Evolutionary conservation across 306 rosid genomes (phyloP).

Genomic region (Quercus berberidifolia): DNA sequence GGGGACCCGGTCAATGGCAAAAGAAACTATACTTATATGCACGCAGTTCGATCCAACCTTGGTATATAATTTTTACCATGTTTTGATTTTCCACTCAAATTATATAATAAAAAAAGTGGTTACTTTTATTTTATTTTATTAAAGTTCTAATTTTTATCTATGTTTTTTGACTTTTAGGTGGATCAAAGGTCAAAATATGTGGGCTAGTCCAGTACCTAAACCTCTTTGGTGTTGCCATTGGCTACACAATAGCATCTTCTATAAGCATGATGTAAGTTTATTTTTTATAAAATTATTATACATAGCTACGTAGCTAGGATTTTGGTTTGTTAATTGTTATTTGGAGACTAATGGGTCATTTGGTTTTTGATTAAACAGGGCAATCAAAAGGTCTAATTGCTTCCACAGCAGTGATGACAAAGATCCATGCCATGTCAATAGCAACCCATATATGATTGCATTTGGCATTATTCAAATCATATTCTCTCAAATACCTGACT

Average conservation of each 20-base stretch:
- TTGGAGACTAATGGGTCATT: slow-evolving; percentile 9
- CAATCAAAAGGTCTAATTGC: slow-evolving; percentile 69
- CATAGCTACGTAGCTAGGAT: not conserved
- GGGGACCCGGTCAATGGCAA: slow-evolving; percentile 69
- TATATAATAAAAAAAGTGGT: not conserved
- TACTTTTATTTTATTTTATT: not conserved
- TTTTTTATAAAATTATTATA: not conserved
- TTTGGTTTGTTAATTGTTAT: not conserved
- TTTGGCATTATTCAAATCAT: slow-evolving; percentile 61
- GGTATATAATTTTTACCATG: slow-evolving; percentile 30
- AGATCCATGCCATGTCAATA: slow-evolving; percentile 56
- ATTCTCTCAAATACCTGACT: slow-evolving; percentile 73
- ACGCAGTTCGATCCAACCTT: slow-evolving; percentile 62
- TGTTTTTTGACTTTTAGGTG: slow-evolving; percentile 40
- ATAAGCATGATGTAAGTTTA: slow-evolving; percentile 75
- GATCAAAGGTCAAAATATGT: slow-evolving; percentile 58
- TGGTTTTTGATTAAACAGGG: slow-evolving; percentile 49
- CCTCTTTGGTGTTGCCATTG: slow-evolving; percentile 69
- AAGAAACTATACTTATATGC: slow-evolving; percentile 84
- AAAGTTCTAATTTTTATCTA: not conserved
- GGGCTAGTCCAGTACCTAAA: slow-evolving; percentile 75
- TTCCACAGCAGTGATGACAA: slow-evolving; percentile 56
- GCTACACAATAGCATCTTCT: slow-evolving; percentile 78
- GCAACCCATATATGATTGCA: slow-evolving; percentile 78
- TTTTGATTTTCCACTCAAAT: not conserved